Base-by-base conservation (phyloP, 768 basidiomycete genomes). In the Filobasidium wieringae region DNA sequence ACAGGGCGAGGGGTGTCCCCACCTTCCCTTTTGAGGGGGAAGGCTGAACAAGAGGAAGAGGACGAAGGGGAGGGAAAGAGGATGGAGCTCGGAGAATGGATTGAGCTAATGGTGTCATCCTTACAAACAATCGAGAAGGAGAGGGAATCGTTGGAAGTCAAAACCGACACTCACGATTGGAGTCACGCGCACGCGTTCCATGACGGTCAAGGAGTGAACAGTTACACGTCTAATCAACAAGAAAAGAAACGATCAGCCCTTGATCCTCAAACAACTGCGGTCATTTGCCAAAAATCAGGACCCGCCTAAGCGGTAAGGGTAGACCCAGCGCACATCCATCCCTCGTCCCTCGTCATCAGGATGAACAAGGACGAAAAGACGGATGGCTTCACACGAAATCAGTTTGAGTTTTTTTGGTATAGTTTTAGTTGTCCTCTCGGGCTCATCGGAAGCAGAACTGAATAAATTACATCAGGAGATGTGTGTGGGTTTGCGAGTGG, bases 371-470 rank as follows among this genome's bases (percentile, higher is more conserved):
- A n/a, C n/a, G n/a, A n/a, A n/a, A n/a, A n/a, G n/a, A n/a, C n/a
- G n/a, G n/a, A n/a, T n/a, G n/a, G n/a, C n/a, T n/a, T n/a, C n/a
- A n/a, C n/a, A n/a, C n/a, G n/a, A n/a, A n/a, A n/a, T n/a, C n/a
- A n/a, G n/a, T n/a, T n/a, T n/a, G n/a, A n/a, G 24, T 47, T 19
- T 47, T 47, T 43, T 47, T 47, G 43, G 43, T 47, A 47, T 24
- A 47, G 29, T 22, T 17, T 47, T 26, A n/a, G 43, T 26, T 47
- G 14, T 47, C 43, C 22, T 47, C 43, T 47, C 43, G 43, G 43
- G 43, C 43, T 47, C 43, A 47, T 47, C 43, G 14, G 43, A 47
- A 47, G 43, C 43, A 47, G 43, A 47, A 47, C 43, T 47, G 43
- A 47, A 47, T 47, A 47, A 27, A n/a, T n/a, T n/a, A n/a, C n/a